These are phyloP conservation scores for Diplodia mutila DNA, from an alignment of 2,329 filamentous ascomycete genomes.

Conservation along the genomic window DNA sequence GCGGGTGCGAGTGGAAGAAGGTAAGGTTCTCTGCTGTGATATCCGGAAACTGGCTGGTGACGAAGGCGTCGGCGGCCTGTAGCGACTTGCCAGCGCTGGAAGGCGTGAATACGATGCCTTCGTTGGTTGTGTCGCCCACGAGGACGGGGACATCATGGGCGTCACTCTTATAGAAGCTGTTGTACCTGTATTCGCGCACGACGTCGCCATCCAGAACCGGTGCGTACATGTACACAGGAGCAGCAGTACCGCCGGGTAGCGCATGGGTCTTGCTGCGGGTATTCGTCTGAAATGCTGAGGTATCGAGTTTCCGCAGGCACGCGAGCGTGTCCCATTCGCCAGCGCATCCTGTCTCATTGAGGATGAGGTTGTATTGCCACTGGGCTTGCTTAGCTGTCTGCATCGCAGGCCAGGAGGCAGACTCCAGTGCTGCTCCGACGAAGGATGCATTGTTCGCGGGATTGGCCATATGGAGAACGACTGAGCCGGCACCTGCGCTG, in stretches of 20 bases:
- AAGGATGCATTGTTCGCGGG: slow-evolving; percentile 44
- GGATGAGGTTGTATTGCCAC: slow-evolving; percentile 47
- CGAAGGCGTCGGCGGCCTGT: slow-evolving; percentile 40
- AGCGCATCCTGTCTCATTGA: slow-evolving; percentile 40
- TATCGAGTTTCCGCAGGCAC: slow-evolving; percentile 45
- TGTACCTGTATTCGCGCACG: slow-evolving; percentile 45
- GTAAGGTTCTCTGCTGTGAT: slow-evolving; percentile 35
- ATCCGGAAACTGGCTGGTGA: slow-evolving; percentile 44
- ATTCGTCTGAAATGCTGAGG: slow-evolving; percentile 44
- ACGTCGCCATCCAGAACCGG: slow-evolving; percentile 50
- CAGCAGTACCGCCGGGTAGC: slow-evolving; percentile 41
- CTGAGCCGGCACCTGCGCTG: slow-evolving; percentile 46
- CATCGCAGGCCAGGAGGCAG: slow-evolving; percentile 45
- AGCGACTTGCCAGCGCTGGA: slow-evolving; percentile 36
- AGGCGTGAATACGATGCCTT: slow-evolving; percentile 46
- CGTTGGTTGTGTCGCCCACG: slow-evolving; percentile 51
- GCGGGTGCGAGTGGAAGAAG: slow-evolving; percentile 37
- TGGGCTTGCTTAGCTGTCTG: slow-evolving; percentile 44
- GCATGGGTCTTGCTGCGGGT: slow-evolving; percentile 40
- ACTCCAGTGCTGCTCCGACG: slow-evolving; percentile 40
- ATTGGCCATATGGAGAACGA: slow-evolving; percentile 43
- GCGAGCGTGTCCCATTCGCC: slow-evolving; percentile 35
- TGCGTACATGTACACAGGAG: slow-evolving; percentile 47
- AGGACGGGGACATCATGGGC: slow-evolving; percentile 48
- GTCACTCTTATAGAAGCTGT: slow-evolving; percentile 41